Base-by-base conservation (phyloP, 2,329 filamentous ascomycete species). In the Shiraia bambusicola region DNA sequence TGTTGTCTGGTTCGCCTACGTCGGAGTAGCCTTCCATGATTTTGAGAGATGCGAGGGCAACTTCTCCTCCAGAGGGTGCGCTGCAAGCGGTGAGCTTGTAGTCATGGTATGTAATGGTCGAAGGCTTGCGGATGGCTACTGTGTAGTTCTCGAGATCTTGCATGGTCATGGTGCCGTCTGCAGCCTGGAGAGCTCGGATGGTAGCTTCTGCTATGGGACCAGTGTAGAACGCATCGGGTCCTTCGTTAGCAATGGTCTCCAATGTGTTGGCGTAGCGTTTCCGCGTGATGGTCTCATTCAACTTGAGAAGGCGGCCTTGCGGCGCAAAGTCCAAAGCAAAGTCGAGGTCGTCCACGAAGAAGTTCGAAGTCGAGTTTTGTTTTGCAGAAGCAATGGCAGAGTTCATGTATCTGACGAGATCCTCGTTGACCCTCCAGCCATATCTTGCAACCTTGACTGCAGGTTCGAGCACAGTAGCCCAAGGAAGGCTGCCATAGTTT, bases 311-410 rank as follows among this genome's bases (percentile, higher is more conserved):
- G 0, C 78, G 84, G 3, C 90, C 92, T 46, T 91, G 83, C 0
- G 89, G 89, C 2, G 89, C 90, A 71, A 96, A 96, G 63, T 96
- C 92, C 34, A 87, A 67, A 0, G 91, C 88, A 86, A 89, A 97
- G 3, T 82, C 80, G 0, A 86, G 83, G 42, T 96, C 82, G 3
- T 86, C 76, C 0, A 83, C 72, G 0, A 96, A 71, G 58, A 95
- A 95, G 53, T 88, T 77, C 34, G 77, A 68, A 6, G 57, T 53
- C 6, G 40, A 40, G 13, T 59, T 62, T 35, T 50, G 28, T 13
- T 37, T 40, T 26, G 50, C 54, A 6, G 73, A 41, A 44, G 66
- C 44, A 62, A 61, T 65, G 42, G 73, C 73, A 3, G 65, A 72
- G 1, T 74, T 62, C 79, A 95, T 92, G 58, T 92, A 92, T 7